These are phyloP conservation scores for Zymoseptoria ardabiliae DNA, from an alignment of 2,329 filamentous ascomycete species.

Conservation along the genomic window DNA sequence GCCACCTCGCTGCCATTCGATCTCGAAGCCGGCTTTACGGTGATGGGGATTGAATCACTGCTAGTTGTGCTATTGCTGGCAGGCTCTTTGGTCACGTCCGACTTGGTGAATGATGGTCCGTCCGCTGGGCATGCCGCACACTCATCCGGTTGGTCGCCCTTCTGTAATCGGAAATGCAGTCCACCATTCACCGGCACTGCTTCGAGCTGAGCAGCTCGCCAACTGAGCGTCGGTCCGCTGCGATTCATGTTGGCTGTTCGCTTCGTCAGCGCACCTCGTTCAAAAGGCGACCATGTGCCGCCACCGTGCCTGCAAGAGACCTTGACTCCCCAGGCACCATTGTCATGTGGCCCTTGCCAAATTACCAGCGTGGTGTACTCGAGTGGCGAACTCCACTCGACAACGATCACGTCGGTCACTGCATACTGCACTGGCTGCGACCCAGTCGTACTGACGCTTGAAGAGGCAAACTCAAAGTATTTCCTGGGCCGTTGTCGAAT, in stretches of 20 bases:
- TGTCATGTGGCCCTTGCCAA: conserved; percentile 9
- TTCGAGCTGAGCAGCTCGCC: conserved; percentile 7
- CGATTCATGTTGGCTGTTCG: conserved; percentile 6
- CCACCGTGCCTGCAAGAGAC: conserved; percentile 3
- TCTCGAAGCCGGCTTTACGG: background rate
- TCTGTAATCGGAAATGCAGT: conserved; percentile 14
- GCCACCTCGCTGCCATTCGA: conserved; percentile 2
- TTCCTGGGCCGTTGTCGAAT: no score
- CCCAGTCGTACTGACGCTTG: no score
- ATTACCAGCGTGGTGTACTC: conserved; percentile 7
- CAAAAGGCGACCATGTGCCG: background rate
- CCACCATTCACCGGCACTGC: background rate
- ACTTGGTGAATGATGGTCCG: conserved; percentile 4
- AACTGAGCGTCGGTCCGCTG: conserved; percentile 5
- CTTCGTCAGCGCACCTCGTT: background rate
- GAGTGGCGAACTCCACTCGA: conserved; percentile 6
- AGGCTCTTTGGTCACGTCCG: background rate
- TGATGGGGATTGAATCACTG: background rate
- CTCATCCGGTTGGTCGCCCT: conserved; percentile 11
- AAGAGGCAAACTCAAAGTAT: no score
- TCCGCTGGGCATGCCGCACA: conserved; percentile 9
- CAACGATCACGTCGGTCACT: conserved; percentile 1
- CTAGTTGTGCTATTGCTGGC: background rate
- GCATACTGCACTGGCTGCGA: conserved; percentile 1
- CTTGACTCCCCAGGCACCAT: conserved; percentile 5